Base-by-base conservation (phyloP, 257 asterid species). In the Echium plantagineum region DNA sequence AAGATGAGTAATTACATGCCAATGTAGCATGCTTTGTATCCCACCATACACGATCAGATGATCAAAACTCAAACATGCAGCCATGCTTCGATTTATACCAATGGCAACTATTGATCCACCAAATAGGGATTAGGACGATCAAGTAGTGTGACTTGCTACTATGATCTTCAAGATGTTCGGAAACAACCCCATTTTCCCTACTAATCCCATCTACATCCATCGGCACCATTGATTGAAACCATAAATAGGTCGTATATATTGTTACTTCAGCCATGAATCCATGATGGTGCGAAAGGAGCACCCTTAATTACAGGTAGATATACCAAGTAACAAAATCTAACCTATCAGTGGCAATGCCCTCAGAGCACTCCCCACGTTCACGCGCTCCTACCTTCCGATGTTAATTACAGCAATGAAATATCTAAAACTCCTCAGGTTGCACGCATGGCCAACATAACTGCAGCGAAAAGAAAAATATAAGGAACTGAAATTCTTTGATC, bases 361-460 rank as follows among this genome's bases (percentile, higher is more conserved):
- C 21, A 19, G 30, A 55, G 21, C 24, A 4, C 58, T 55, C 10
- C 8, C 31, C 56, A 52, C 22, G 5, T 52, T 52, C 21, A 53
- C 21, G 51, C 28, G 35, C 15, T 57, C 66, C 69, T 65, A 57
- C 20, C 24, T n/a, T 20, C 55, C 31, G 66, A 18, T 42, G 54
- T 13, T 26, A 22, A 42, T 61, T 19, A 18, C 57, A 52, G 18
- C 68, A 52, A 61, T 64, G 57, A 56, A 59, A 57, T 64, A 61
- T 49, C 22, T 38, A 42, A 5, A 21, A 52, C 32, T 60, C 52
- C 60, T 65, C 60, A 65, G 22, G 66, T 60, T 63, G 81, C 73
- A 58, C 55, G 77, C 18, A 72, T 13, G 21, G 66, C 93, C 77
- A 85, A 68, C 63, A 88, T 56, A 71, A 81, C 96, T 87, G 91